phyloP scores from a whole-genome alignment of 1,139 yeast genomes.

The Tardiomyces depauwii region DNA sequence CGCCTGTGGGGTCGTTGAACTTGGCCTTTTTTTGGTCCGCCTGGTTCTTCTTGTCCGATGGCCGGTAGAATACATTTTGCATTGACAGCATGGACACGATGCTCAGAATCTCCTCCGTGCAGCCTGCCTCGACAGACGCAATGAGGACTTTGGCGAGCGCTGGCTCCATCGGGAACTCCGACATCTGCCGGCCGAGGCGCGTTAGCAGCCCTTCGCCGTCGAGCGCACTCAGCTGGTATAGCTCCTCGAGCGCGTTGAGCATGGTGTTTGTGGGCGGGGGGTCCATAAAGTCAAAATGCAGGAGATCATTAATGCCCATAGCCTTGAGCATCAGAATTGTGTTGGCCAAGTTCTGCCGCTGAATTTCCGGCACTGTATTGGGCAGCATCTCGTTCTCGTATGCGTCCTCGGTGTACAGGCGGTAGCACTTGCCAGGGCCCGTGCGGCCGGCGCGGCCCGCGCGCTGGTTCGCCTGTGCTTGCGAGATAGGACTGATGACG shows the following conservation, averaged over 20 bases:
- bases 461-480: constrained; percentile 75
- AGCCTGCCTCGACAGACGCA: constrained; percentile 58
- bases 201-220: constrained; percentile 74
- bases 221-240: constrained; percentile 72
- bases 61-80: constrained; percentile 75
- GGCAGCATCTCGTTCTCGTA: constrained; percentile 70
- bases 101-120: constrained; percentile 74
- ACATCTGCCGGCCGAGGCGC: constrained; percentile 66
- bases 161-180: constrained; percentile 95
- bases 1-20: constrained; percentile 74
- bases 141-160: constrained; percentile 73
- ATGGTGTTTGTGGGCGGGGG: constrained; percentile 76
- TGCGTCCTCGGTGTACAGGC: constrained; percentile 63
- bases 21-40: constrained; percentile 73
- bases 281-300: constrained; percentile 86
- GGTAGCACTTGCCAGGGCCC: constrained; percentile 72
- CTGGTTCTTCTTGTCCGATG: constrained; percentile 52
- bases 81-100: constrained; percentile 81
- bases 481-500: constrained; percentile 62
- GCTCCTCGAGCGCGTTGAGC: constrained; percentile 70
- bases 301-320: constrained; percentile 80
- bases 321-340: constrained; percentile 87
- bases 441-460: constrained; percentile 84
- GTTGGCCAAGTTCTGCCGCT: constrained; percentile 75
- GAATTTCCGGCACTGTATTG: constrained; percentile 84